Evolutionary conservation across 345 rosid species (phyloP), one percentile per base, ranked within the genome.

Genomic region (Arabidopsis thaliana): DNA sequence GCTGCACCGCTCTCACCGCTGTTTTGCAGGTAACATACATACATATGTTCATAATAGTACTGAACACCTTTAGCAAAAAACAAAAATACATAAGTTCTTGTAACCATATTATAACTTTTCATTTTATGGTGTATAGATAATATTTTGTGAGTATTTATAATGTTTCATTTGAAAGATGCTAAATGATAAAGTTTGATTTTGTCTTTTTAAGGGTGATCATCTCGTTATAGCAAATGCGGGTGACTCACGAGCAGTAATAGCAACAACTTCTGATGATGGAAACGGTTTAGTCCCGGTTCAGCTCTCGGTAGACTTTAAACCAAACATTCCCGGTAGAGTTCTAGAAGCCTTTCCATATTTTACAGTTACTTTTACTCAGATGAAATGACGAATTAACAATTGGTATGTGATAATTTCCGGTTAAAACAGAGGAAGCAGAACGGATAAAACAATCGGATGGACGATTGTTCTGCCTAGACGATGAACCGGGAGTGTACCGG

Each of bases 201-300:
- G 32, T 0, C 30, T 5, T 40, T 33, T 49, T 3, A 24, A 76
- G 80, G 76, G 76, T 65, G 72, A 88, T 44, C 88, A 87, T 74
- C 88, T 91, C 36, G 76, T 86, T 2, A 59, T 89, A 62, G 95
- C 96, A 69, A 91, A 91, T 34, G 85, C 86, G 4, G 96, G 97
- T 9, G 98, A 94, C 79, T 91, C 90, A 44, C 80, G 97, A 65
- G 98, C 97, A 20, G 88, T 94, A 2, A 58, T 91, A 63, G 96
- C 91, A 30, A 86, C 90, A 14, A 82, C 81, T 73, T 74, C 82
- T n/a, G 79, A 77, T 58, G 74, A 81, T 2, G 87, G 83, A 45
- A 82, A 79, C 52, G 87, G 90, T 41, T 82, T 91, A 67, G 90
- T 77, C 5, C 85, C 98, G 25, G 75, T 88, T 82, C 97, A 93